Percentiles rank a stretch among this genome's conserved stretches.
Conservation (phyloP, 2,329 filamentous ascomycete genomes). For the Eurotiales sp. region DNA sequence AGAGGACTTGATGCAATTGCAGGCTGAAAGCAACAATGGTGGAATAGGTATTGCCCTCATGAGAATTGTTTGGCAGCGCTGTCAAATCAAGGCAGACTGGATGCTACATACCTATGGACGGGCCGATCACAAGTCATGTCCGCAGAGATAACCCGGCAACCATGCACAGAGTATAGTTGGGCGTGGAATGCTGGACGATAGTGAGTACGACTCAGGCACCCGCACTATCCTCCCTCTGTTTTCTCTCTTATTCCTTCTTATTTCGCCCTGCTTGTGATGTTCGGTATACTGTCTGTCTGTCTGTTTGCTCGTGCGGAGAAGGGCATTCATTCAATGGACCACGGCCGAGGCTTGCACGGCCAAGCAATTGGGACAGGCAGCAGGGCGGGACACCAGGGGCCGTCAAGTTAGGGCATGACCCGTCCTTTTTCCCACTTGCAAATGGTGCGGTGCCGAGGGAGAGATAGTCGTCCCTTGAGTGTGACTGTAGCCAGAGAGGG, state of each 20-base stretch:
- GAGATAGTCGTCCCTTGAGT: neutral
- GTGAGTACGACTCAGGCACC: constrained; percentile 22
- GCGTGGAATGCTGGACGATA: constrained; percentile 28
- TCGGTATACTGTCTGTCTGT: no score
- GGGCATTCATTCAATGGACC: constrained; percentile 15
- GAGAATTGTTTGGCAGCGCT: neutral
- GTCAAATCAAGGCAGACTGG: constrained; percentile 3
- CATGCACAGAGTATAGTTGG: constrained; percentile 27
- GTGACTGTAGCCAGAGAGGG: neutral
- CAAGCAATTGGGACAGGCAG: constrained; percentile 25
- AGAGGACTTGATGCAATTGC: neutral
- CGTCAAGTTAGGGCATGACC: constrained; percentile 13
- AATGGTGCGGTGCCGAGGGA: neutral
- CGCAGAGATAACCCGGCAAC: constrained; percentile 36
- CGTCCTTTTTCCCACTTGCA: neutral
- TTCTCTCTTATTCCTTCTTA: no score
- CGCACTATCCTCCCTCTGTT: constrained; percentile 8
- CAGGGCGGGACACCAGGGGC: constrained; percentile 10
- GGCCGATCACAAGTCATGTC: constrained; percentile 47
- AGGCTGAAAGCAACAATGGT: no score
- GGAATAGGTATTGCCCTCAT: no score
- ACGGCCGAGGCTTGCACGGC: constrained; percentile 7
- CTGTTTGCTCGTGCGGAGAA: constrained; percentile 15
- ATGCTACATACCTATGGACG: constrained; percentile 43
- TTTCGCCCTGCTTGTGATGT: no score